Evolutionary conservation across 1,284 basidiomycete genomes (phyloP), one percentile per base, ranked within the genome.

Genomic region (Schizopora paradoxa): DNA sequence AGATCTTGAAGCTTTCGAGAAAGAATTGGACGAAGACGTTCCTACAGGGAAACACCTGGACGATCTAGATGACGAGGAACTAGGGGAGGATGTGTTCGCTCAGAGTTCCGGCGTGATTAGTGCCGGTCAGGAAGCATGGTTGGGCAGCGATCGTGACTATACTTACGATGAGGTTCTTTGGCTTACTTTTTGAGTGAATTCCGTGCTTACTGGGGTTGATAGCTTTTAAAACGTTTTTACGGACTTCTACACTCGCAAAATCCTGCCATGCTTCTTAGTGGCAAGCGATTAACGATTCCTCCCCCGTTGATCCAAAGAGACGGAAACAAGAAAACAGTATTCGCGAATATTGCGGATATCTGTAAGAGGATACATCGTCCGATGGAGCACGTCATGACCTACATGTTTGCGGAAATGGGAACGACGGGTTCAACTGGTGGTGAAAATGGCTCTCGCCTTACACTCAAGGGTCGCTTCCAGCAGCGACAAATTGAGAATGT

Each of bases 401-500:
- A 91, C 76, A 73, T 99, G 56, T 98, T 98, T 66, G 84, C 96
- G 44, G 95, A 99, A 72, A 83, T 99, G 85, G 96, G 96, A 72
- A 99, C 96, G 10, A 94, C 88, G 37, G 95, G 95, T 49, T 91
- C 87, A 41, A 89, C 98, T 41, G 96, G 98, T 60, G 96, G 93
- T 49, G 79, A 83, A 3, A 89, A 91, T 31, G n/a, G n/a, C n/a
- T n/a, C n/a, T n/a, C 84, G 95, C 45, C 74, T 99, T 47, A 89
- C 99, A 57, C 98, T 99, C 74, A 94, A 90, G 64, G 95, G 95
- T 62, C 82, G 92, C 53, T 99, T 97, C 81, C 93, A 94, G 64
- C 95, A 95, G 61, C 98, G 98, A 70, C 94, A 98, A 66, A 87
- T 99, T 55, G 96, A 99, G 70, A 97, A 97, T 64, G 93, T 99